These are phyloP conservation scores for Alliaria petiolata DNA, from an alignment of 345 rosid genomes.

Conservation along the genomic window DNA sequence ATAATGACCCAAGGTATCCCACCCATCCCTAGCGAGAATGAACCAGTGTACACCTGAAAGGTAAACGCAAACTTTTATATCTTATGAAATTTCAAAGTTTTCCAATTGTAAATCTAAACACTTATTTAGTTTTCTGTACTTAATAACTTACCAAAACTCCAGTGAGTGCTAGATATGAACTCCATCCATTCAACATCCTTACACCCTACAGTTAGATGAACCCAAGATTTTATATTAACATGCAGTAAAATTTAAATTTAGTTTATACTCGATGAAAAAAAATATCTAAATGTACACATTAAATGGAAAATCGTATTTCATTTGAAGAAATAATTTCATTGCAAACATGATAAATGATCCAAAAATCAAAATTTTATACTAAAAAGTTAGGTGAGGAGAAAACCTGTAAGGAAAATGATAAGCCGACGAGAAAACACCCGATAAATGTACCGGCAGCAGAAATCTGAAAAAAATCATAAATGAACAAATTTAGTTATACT, in stretches of 20 bases:
- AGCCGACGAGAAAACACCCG: constrained; percentile 54
- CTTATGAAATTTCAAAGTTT: not conserved
- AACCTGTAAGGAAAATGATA: constrained; percentile 57
- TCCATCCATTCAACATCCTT: constrained; percentile 16
- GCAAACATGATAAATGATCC: not conserved
- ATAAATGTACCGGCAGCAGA: constrained; percentile 82
- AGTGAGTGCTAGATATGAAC: constrained; percentile 14
- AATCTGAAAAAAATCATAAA: constrained; percentile 54
- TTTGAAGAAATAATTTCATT: not conserved
- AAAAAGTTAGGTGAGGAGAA: not conserved
- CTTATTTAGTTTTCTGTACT: no score
- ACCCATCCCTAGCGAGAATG: constrained; percentile 64
- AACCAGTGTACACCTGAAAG: constrained; percentile 40
- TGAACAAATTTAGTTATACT: no score
- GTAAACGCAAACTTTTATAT: not conserved
- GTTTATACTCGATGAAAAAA: not conserved
- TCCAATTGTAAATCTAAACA: not conserved
- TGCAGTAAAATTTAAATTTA: not conserved
- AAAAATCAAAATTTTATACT: not conserved
- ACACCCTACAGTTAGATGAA: constrained; percentile 39
- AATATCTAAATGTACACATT: not conserved
- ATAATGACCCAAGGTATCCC: constrained; percentile 79
- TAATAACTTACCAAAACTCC: constrained; percentile 29
- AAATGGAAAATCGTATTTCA: not conserved
- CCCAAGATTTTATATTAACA: not conserved